Conservation (phyloP, 768 basidiomycete genomes). For the Amanita rimosa region DNA sequence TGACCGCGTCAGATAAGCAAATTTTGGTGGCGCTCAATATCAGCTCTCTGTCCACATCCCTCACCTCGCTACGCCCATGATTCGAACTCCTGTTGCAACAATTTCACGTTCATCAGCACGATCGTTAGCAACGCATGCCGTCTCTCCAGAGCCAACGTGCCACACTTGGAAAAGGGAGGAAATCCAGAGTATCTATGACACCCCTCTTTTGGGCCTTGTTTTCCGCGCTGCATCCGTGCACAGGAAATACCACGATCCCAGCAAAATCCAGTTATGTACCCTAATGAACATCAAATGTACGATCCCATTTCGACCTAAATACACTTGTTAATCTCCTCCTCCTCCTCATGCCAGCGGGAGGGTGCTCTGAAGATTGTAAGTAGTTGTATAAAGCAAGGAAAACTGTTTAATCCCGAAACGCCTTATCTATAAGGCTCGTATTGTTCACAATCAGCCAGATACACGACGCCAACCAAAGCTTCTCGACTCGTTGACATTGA, state of each 20-base stretch:
- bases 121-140: conserved; percentile 53
- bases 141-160: conserved; percentile 26
- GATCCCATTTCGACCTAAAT: conserved; percentile 17
- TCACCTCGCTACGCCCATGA: conserved; percentile 20
- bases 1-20: not conserved
- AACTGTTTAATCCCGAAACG: not conserved
- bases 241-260: conserved; percentile 76
- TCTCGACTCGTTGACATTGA: conserved; percentile 81
- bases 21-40: too few relatives aligned
- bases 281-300: conserved; percentile 98
- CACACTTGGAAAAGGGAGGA: conserved; percentile 70
- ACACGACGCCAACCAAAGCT: conserved; percentile 82
- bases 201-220: conserved; percentile 79
- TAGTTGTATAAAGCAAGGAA: conserved; percentile 4
- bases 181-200: conserved; percentile 78
- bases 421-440: conserved; percentile 79
- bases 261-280: conserved; percentile 91
- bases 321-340: conserved; percentile 12
- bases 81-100: conserved; percentile 16
- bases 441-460: conserved; percentile 95
- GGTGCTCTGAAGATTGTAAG: conserved; percentile 92
- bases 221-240: conserved; percentile 81
- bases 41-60: not conserved
- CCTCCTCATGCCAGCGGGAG: conserved; percentile 54
- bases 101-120: conserved; percentile 16